Conservation (phyloP, 129 eudicot species). For the Artemisia tridentata region DNA sequence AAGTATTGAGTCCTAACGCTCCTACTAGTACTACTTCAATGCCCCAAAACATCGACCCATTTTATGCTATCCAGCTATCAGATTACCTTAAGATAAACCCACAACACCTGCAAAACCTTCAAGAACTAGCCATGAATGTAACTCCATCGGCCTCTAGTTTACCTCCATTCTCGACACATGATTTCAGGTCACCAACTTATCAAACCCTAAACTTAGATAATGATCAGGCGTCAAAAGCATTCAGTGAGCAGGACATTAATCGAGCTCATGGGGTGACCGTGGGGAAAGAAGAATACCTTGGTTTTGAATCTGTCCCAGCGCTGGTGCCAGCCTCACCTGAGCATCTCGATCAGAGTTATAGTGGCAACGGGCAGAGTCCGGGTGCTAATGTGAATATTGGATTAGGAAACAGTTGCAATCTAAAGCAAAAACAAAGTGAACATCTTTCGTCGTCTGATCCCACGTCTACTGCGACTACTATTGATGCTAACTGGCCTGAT, state of each 20-base stretch:
- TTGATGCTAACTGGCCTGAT: constrained; percentile 29
- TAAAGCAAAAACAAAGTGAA: constrained; percentile 15
- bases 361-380: constrained; percentile 7
- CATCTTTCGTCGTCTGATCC: constrained; percentile 21
- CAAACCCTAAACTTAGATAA: constrained; percentile 8
- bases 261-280: constrained; percentile 6
- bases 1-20: constrained; percentile 26
- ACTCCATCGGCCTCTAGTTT: constrained; percentile 14
- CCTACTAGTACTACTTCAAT: constrained; percentile 10
- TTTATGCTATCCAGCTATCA: constrained; percentile 22
- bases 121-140: constrained; percentile 20
- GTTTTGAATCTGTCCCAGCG: constrained; percentile 26
- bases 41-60: constrained; percentile 23
- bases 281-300: constrained; percentile 22
- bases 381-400: constrained; percentile 13
- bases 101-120: constrained; percentile 27
- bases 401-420: not conserved
- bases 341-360: not conserved
- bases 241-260: not conserved
- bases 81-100: constrained; percentile 25
- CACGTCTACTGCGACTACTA: constrained; percentile 24
- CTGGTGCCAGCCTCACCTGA: constrained; percentile 28
- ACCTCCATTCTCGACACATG: constrained; percentile 20
- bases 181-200: constrained; percentile 23
- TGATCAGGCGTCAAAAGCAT: not conserved